These are phyloP conservation scores for Camelina sativa DNA, from an alignment of 345 rosid genomes.

Conservation along the genomic window DNA sequence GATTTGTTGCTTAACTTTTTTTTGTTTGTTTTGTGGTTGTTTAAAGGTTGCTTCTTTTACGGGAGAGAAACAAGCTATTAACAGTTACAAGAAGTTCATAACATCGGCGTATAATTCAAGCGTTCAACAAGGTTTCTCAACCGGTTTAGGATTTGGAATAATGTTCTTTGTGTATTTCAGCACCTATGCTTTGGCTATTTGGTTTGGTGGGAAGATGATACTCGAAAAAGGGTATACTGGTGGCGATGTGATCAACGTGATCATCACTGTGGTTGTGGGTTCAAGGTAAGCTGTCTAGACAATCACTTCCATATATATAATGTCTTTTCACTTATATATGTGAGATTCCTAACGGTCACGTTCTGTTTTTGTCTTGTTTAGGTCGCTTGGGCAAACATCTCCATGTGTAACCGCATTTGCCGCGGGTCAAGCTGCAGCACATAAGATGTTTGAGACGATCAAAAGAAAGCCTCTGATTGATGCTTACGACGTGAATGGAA, in stretches of 20 bases:
- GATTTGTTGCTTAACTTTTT: not conserved
- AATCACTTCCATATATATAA: not conserved
- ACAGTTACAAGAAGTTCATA: constrained; percentile 54
- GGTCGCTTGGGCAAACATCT: constrained; percentile 88
- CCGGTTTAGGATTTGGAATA: constrained; percentile 65
- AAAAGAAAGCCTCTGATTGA: constrained; percentile 72
- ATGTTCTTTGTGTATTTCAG: constrained; percentile 45
- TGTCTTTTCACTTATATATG: not conserved
- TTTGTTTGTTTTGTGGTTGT: not conserved
- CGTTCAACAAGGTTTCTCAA: constrained; percentile 55
- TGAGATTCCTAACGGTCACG: not conserved
- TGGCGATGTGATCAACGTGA: constrained; percentile 64
- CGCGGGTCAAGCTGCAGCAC: constrained; percentile 79
- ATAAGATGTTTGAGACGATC: constrained; percentile 82
- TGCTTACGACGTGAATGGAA: constrained; percentile 59
- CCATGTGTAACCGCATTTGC: constrained; percentile 77
- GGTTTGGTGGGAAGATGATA: constrained; percentile 79
- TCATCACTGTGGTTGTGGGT: constrained; percentile 66
- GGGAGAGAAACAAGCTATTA: constrained; percentile 70
- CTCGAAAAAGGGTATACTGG: constrained; percentile 68
- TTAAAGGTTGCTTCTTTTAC: constrained; percentile 78
- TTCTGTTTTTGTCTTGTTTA: constrained; percentile 31
- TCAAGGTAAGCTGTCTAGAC: constrained; percentile 55
- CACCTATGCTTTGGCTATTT: constrained; percentile 64
- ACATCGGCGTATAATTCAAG: constrained; percentile 59